Conservation (phyloP, 2,329 filamentous ascomycete species). For the Parastagonospora avenae region DNA sequence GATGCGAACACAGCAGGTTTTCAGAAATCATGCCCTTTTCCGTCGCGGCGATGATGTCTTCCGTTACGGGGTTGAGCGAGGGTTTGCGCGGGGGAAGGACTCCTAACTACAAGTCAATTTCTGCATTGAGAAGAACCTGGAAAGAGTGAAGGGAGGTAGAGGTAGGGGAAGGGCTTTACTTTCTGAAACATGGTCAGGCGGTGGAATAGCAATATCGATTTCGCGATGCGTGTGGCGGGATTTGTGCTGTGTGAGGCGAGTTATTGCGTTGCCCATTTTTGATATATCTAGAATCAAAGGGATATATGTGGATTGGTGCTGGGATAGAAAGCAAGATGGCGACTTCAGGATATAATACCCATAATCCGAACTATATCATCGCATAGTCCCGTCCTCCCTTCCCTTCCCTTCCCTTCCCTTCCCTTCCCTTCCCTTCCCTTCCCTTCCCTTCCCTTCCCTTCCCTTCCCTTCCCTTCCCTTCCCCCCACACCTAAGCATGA, state of each 20-base stretch:
- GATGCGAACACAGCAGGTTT: conserved; percentile 12
- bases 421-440: background rate
- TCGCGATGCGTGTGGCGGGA: background rate
- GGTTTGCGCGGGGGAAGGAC: background rate
- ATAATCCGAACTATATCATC: background rate
- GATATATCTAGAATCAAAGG: background rate
- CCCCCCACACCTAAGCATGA: background rate
- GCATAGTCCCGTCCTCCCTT: background rate
- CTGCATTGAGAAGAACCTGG: background rate
- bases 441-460: background rate
- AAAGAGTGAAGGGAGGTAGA: background rate
- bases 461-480: background rate
- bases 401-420: background rate
- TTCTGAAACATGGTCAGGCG: background rate
- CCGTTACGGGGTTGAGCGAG: conserved; percentile 4
- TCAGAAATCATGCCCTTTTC: conserved; percentile 31
- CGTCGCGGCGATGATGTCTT: conserved; percentile 24
- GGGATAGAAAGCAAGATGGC: background rate
- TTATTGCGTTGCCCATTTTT: conserved; percentile 7
- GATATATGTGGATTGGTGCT: background rate
- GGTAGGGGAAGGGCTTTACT: background rate
- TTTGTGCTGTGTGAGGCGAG: conserved; percentile 4
- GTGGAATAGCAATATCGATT: background rate
- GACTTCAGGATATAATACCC: background rate
- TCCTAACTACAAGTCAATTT: too few relatives aligned